Base-by-base conservation (phyloP, 352 stramenopile genomes). In the Phytopythium cucurbitacearum region DNA sequence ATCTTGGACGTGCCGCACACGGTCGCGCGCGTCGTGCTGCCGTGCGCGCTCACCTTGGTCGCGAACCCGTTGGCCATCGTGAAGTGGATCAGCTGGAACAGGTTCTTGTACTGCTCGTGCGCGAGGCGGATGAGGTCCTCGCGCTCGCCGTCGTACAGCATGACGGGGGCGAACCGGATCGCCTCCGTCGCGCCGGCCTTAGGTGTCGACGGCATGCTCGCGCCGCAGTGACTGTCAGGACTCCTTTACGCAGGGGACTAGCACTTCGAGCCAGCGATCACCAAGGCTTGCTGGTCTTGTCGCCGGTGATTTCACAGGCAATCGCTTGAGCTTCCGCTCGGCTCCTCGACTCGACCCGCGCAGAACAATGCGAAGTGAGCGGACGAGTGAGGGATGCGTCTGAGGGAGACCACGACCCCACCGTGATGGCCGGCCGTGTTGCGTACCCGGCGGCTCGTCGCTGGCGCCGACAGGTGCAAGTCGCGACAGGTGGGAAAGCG, bases 21-120 rank as follows among this genome's bases (percentile, higher is more conserved):
- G 13, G 68, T 85, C 40, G 73, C 76, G 39, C 76, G 71, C 41
- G 76, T 87, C 11, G 73, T 81, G 40, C 68, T 68, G 3, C 66
- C 64, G 16, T 76, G 79, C 4, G 66, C 72, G 40, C 59, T 72
- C 40, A 85, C 67, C 37, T 85, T 71, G n/a, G 71, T 77, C 36
- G 64, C 67, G 54, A 80, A 76, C 11, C 71, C 71, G 33, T 69
- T 65, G 8, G 57, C 58, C 40, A 65, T 57, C 39, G 66, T 58
- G 39, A 78, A 71, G 16, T 64, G 68, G 33, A 81, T 64, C 59
- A 67, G 76, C 51, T 62, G 54, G 60, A 78, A 76, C 33, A 81
- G 63, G n/a, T 52, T 51, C 45, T 74, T 69, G 59, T 57, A 59
- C 33, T 66, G 58, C 36, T 62, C 59, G 43, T 74, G 65, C 37